Evolutionary conservation across 2,329 filamentous ascomycete species (phyloP).

Genomic region (Neonectria punicea): DNA sequence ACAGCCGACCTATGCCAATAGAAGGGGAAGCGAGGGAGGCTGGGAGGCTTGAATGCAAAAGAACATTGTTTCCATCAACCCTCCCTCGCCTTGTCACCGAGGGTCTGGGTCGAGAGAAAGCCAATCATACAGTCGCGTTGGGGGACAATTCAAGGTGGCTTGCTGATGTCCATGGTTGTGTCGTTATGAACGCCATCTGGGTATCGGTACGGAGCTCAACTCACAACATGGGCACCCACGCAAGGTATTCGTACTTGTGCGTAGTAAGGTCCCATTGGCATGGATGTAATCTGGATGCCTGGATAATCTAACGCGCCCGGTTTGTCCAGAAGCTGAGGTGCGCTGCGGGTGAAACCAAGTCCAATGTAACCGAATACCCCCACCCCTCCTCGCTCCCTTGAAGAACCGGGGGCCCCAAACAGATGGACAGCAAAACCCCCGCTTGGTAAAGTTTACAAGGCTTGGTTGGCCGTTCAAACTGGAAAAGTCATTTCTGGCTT

Average conservation of each 20-base stretch:
- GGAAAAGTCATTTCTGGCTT: background rate
- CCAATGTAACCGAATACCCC: slow-evolving; percentile 17
- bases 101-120: background rate
- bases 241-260: background rate
- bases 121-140: background rate
- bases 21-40: background rate
- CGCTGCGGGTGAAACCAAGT: slow-evolving; percentile 33
- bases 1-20: no score
- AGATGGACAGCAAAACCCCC: background rate
- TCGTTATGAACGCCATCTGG: background rate
- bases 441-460: slow-evolving; percentile 17
- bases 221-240: background rate
- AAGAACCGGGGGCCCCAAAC: no score
- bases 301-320: slow-evolving; percentile 5
- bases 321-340: slow-evolving; percentile 11
- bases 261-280: no score
- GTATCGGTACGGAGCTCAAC: background rate
- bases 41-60: slow-evolving; percentile 4
- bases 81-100: slow-evolving; percentile 22
- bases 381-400: background rate
- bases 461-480: slow-evolving; percentile 9
- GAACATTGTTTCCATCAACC: slow-evolving; percentile 2
- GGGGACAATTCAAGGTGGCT: slow-evolving; percentile 1
- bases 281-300: slow-evolving; percentile 10
- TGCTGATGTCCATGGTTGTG: background rate